phyloP scores from a whole-genome alignment of 169 alveolate species.

The Amoebophrya sp. region DNA sequence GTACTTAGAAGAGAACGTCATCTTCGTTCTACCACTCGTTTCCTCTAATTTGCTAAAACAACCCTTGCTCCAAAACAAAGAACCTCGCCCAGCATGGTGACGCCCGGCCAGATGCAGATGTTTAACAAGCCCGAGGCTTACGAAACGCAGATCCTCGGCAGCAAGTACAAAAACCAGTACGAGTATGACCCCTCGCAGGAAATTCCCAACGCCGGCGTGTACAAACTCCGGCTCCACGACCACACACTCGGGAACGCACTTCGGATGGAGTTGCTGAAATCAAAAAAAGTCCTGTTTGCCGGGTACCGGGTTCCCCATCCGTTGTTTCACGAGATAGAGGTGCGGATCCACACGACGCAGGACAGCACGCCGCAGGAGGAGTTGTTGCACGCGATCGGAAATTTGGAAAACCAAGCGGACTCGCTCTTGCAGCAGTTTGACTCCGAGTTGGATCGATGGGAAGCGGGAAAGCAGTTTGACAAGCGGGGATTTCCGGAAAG shows the following conservation, averaged over 20 bases:
- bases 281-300: neutral
- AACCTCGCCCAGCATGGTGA: slow-evolving; percentile 16
- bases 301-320: neutral
- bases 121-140: slow-evolving; percentile 17
- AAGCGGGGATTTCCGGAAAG: no score
- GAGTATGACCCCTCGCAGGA: neutral
- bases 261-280: neutral
- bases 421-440: no score
- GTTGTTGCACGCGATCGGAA: neutral
- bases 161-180: neutral
- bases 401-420: no score
- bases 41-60: no score
- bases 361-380: neutral
- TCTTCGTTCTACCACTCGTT: no score
- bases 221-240: neutral
- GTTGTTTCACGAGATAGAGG: neutral
- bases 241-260: neutral
- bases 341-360: neutral
- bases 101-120: slow-evolving; percentile 21
- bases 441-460: no score
- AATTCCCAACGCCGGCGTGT: neutral
- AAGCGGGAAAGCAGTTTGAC: no score
- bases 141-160: neutral
- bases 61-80: no score
- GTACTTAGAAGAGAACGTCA: no score